Evolutionary conservation across 2,329 filamentous ascomycete genomes (phyloP), one percentile per base, ranked within the genome.

Genomic region (Cordyceps militaris): DNA sequence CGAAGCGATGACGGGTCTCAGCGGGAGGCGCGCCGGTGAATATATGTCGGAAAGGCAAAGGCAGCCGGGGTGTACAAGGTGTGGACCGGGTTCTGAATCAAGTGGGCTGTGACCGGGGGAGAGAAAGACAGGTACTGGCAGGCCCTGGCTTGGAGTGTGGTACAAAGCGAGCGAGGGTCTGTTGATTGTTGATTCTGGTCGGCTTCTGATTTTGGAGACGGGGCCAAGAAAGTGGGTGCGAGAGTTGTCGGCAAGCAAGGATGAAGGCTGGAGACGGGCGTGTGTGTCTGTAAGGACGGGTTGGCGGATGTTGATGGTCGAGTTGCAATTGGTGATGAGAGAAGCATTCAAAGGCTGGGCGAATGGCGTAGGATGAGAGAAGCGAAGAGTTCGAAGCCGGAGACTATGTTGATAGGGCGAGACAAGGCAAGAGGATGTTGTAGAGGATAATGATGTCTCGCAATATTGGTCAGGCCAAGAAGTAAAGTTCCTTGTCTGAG

Each of bases 71-170:
- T 58, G 42, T 48, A 40, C 44, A 54, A 48, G 56, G 50, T 53
- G 49, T 54, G 56, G 42, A 54, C 43, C 56, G 40, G 30, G 46
- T 48, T 54, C 43, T 58, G 56, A 53, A 58, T 58, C 56, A 58
- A 58, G 56, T 58, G 56, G 56, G 42, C 24, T 58, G 43, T 58
- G 56, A 58, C 56, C 26, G 50, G 56, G 56, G 56, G 56, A 53
- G 47, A 53, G 34, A 34, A 34, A 47, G 56, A 58, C 42, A 53
- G 54, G 54, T 49, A 58, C 56, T 54, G 49, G 47, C 56, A 58
- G 34, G 50, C 56, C 56, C 56, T 53, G 40, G 24, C n/a, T 38
- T 38, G 49, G 47, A 34, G 19, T 46, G 56, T 58, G 56, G 56
- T 32, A 49, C 49, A 54, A 43, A 43, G 46, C 24, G 38, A 44